These are phyloP conservation scores for Pelargonium fulgidum DNA, from an alignment of 441 rosid genomes.

Conservation along the genomic window DNA sequence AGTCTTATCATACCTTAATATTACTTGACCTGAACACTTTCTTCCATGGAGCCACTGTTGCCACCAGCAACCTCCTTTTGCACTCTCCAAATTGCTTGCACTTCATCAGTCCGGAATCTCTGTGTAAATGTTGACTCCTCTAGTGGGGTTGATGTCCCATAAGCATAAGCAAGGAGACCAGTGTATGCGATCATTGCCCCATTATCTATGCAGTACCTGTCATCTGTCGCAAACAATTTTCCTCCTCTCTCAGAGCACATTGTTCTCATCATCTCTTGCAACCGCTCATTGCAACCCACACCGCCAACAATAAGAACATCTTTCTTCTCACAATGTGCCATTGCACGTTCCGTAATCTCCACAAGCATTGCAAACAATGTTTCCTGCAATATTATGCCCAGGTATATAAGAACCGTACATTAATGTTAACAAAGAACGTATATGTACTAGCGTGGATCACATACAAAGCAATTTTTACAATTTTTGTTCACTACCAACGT, in stretches of 20 bases:
- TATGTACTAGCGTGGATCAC: too few species aligned
- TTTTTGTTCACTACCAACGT: too few species aligned
- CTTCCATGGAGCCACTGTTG: neutral
- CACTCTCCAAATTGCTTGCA: constrained; percentile 83
- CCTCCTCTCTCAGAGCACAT: constrained; percentile 90
- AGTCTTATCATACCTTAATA: neutral
- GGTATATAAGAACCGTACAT: neutral
- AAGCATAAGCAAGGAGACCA: constrained; percentile 69
- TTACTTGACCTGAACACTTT: constrained; percentile 7
- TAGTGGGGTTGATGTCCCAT: constrained; percentile 57
- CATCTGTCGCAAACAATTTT: constrained; percentile 75
- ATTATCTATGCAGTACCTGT: constrained; percentile 78
- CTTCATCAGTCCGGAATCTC: constrained; percentile 85
- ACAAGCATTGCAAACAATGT: constrained; percentile 89
- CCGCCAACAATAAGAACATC: constrained; percentile 91
- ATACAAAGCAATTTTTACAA: neutral
- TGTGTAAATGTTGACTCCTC: constrained; percentile 90
- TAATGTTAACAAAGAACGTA: too few species aligned
- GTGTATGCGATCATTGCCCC: constrained; percentile 98
- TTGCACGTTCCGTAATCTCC: constrained; percentile 89
- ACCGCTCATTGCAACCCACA: constrained; percentile 86
- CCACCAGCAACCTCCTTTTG: constrained; percentile 30
- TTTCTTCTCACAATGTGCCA: constrained; percentile 92
- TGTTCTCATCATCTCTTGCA: constrained; percentile 91
- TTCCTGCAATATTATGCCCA: constrained; percentile 36